Evolutionary conservation across 2,329 filamentous ascomycete genomes (phyloP).

Genomic region (Pestalotiopsis sp.): DNA sequence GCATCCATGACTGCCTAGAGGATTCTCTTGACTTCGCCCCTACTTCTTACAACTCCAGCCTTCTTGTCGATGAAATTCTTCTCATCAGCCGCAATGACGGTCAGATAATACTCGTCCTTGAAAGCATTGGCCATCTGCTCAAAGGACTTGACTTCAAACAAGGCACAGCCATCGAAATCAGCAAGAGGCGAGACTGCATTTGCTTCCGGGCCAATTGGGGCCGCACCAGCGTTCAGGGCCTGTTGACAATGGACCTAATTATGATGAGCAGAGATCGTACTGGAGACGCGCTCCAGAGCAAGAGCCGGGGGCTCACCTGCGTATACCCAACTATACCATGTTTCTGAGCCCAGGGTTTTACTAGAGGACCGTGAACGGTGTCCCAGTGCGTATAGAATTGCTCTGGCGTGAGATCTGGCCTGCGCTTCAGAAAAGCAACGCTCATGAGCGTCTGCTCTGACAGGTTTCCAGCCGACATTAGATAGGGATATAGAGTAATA

Average conservation of each 20-base stretch:
- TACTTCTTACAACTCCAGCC: slow-evolving; percentile 21
- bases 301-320: slow-evolving; percentile 20
- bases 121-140: slow-evolving; percentile 27
- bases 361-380: slow-evolving; percentile 31
- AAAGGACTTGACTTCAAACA: slow-evolving; percentile 29
- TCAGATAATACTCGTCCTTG: slow-evolving; percentile 30
- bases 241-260: slow-evolving; percentile 25
- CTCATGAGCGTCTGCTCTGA: slow-evolving; percentile 12
- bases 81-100: slow-evolving; percentile 30
- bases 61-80: slow-evolving; percentile 30
- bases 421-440: slow-evolving; percentile 27
- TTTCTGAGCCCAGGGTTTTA: slow-evolving; percentile 33
- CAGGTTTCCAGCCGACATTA: neutral
- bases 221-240: slow-evolving; percentile 22
- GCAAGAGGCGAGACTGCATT: slow-evolving; percentile 15
- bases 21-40: slow-evolving; percentile 18
- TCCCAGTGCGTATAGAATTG: slow-evolving; percentile 36
- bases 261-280: neutral
- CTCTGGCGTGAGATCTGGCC: slow-evolving; percentile 26
- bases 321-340: slow-evolving; percentile 31
- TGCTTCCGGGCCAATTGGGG: slow-evolving; percentile 16
- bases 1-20: neutral
- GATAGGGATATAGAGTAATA: neutral
- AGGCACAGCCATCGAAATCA: slow-evolving; percentile 30
- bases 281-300: neutral